Evolutionary conservation across 1,139 yeast genomes (phyloP).

Genomic region (Tardiomyces digboiensis): DNA sequence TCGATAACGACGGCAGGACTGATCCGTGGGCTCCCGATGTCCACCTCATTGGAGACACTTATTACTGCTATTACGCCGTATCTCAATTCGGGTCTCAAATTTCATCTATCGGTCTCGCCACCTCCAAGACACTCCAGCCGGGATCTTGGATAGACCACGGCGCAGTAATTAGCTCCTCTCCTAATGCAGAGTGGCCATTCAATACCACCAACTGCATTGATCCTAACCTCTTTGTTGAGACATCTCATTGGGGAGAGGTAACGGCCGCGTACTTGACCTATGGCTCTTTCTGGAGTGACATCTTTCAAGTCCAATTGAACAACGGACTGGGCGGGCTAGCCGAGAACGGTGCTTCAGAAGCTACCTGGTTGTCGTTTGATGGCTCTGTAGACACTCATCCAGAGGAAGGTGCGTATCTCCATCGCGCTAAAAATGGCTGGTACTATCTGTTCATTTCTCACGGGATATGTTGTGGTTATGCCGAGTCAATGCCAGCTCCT

Average conservation of each 20-base stretch:
- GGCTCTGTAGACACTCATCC: slow-evolving; percentile 3
- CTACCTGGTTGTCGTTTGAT: slow-evolving; percentile 1
- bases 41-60: slow-evolving; percentile 3
- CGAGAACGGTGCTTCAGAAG: neutral
- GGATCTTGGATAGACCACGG: slow-evolving; percentile 5
- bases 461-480: slow-evolving; percentile 4
- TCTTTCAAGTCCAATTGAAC: slow-evolving; percentile 2
- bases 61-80: slow-evolving; percentile 4
- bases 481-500: slow-evolving; percentile 2
- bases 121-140: slow-evolving; percentile 3
- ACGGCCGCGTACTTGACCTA: slow-evolving; percentile 2
- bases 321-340: neutral
- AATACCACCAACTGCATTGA: slow-evolving; percentile 2
- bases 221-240: slow-evolving; percentile 2
- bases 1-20: slow-evolving; percentile 2
- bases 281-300: slow-evolving; percentile 4
- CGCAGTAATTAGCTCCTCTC: slow-evolving; percentile 1
- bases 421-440: slow-evolving; percentile 3
- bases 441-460: slow-evolving; percentile 4
- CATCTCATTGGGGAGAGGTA: neutral
- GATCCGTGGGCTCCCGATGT: slow-evolving; percentile 5
- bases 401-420: slow-evolving; percentile 4
- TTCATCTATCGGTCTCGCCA: slow-evolving; percentile 4
- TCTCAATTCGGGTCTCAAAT: slow-evolving; percentile 2
- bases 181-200: slow-evolving; percentile 2